Base-by-base conservation (phyloP, 2,329 filamentous ascomycete genomes). In the Calonectria pauciramosa region DNA sequence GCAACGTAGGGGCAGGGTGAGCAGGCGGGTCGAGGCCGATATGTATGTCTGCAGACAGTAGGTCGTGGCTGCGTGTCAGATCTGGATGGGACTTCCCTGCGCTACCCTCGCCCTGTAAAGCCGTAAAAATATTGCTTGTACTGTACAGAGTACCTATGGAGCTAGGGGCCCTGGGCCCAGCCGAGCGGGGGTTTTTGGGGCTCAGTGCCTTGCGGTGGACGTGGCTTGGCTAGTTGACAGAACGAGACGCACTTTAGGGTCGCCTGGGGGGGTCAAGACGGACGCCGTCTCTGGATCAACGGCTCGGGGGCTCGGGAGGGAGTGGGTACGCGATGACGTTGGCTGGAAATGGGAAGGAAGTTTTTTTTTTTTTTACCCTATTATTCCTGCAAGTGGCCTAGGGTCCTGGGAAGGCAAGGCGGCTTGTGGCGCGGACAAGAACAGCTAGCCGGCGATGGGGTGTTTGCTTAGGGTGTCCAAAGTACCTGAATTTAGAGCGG, bases 251-350 rank as follows among this genome's bases (percentile, higher is more conserved):
- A 64, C 59, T 36, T 26, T 68, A 64, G 54, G 68, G 63, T 38
- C 36, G 41, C 56, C 56, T 44, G 56, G 67, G 63, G 32, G 26
- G 49, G 63, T 47, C 44, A 51, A 47, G 66, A 38, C 34, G 56
- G 71, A 72, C 73, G 66, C 66, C 69, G 64, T 79, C 72, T 77
- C 75, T 82, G 79, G 77, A 80, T 81, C 77, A 79, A 79, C 71
- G 72, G 78, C 72, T 73, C 69, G 75, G 79, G 79, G 80, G 70
- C 77, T 81, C 81, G 80, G 81, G 77, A 78, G 73, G 60, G 56
- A 68, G 81, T 82, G 81, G 81, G 73, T 77, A 79, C 76, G 75
- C 73, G 77, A 82, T 82, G 81, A 82, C 81, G 81, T 81, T 79
- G 76, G 71, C 70, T 76, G 71, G 60, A 67, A 73, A 64, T 70